Evolutionary conservation across 805 yeast species (phyloP), one percentile per base, ranked within the genome.

Genomic region (Kodamaea neixiangensis): DNA sequence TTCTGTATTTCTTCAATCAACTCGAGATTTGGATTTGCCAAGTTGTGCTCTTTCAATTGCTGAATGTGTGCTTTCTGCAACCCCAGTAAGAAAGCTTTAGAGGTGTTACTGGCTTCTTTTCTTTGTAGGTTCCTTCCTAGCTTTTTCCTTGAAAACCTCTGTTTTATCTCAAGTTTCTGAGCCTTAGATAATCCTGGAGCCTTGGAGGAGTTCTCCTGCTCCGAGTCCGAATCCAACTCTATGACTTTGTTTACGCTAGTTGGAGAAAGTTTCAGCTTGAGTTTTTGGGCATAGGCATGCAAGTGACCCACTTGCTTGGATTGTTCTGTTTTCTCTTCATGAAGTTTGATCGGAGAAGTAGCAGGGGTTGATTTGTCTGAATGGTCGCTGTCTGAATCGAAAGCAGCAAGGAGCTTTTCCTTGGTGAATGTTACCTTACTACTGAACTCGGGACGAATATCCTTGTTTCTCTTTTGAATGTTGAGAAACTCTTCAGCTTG

Each of bases 51-150:
- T 44, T 60, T 64, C 37, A 74, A 66, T 54, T 82, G 86, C 43
- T 70, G 63, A 39, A 73, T 71, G 44, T 79, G 77, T 3, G 79
- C 79, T 43, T 65, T 66, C 53, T 72, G 71, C 51, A 81, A 66
- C 9, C 62, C 61, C 9, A 56, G 51, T 42, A 76, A 67, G 33
- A 80, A 61, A 11, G 62, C 59, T 18, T 63, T 66, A 17, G 62
- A 41, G 6, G 51, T 54, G 3, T 45, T 47, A 4, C 35, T 33
- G 18, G 49, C 46, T 21, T 42, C 34, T 9, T 17, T 6, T 37
- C 38, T 43, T 20, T 40, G 44, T 17, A 43, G 37, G 17, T 51
- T 54, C 33, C 57, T 58, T 5, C 31, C 31, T 13, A 59, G 47
- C 33, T 58, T 62, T 48, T 60, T 64, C 48, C 58, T 64, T 10